Evolutionary conservation across 257 asterid species (phyloP).

Genomic region (Solanum corneliomulleri): DNA sequence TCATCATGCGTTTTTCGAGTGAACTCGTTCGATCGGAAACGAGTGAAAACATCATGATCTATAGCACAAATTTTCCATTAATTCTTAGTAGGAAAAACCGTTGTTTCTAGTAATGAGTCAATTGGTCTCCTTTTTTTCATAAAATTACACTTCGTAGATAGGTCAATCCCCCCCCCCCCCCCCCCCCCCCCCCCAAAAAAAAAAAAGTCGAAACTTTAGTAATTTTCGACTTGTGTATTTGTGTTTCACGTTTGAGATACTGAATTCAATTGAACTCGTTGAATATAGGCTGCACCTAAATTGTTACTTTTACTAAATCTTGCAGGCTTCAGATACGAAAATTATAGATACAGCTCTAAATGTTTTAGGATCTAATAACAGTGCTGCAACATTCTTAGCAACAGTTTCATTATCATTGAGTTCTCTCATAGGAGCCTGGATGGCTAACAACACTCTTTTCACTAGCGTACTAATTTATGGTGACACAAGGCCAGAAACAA

Average conservation of each 20-base stretch:
- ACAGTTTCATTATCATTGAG: slow-evolving; percentile 32
- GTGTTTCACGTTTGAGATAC: not conserved
- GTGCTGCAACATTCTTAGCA: slow-evolving; percentile 32
- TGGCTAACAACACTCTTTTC: slow-evolving; percentile 20
- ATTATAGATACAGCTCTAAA: not conserved
- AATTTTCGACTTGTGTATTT: not conserved
- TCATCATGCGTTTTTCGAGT: not conserved
- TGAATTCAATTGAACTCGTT: not conserved
- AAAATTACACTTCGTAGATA: not conserved
- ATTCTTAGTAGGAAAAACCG: not conserved
- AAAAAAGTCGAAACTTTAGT: not conserved
- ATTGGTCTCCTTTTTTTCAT: not conserved
- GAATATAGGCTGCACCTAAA: not conserved
- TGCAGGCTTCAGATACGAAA: not conserved
- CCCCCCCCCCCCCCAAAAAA: not conserved
- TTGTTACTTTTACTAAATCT: not conserved
- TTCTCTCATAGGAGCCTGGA: slow-evolving; percentile 46
- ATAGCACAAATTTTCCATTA: not conserved
- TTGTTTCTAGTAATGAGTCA: not conserved
- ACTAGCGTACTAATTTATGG: slow-evolving; percentile 25
- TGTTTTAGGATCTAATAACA: not conserved
- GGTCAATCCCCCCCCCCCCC: not conserved
- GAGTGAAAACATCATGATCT: not conserved
- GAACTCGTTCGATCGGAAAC: too few relatives aligned
- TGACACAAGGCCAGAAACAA: slow-evolving; percentile 14